phyloP scores from a whole-genome alignment of 2,329 filamentous ascomycete genomes.

The Colletotrichum sp. region DNA sequence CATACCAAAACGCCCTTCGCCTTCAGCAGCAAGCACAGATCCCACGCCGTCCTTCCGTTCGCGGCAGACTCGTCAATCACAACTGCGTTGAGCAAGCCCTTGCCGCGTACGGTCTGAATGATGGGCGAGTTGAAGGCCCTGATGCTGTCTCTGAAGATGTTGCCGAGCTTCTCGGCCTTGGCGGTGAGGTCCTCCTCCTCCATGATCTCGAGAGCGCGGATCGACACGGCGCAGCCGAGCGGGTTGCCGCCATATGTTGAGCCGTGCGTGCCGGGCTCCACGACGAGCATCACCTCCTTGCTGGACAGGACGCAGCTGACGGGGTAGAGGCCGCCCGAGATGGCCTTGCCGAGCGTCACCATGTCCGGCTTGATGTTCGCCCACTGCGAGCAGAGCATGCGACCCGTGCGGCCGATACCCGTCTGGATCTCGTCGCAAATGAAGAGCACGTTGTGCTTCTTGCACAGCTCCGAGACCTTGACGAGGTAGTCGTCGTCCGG shows the following conservation, averaged over 20 bases:
- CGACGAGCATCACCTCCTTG: conserved; percentile 91
- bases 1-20: conserved; percentile 87
- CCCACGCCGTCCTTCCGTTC: conserved; percentile 89
- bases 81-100: conserved; percentile 93
- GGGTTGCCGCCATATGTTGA: conserved; percentile 99
- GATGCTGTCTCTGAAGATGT: conserved; percentile 82
- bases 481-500: conserved; percentile 88
- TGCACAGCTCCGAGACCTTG: conserved; percentile 83
- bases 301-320: conserved; percentile 89
- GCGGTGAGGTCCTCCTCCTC: conserved; percentile 89
- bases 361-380: conserved; percentile 94
- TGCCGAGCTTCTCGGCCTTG: conserved; percentile 76
- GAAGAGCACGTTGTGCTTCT: conserved; percentile 92
- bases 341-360: conserved; percentile 94
- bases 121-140: conserved; percentile 78
- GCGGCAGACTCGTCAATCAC: conserved; percentile 92
- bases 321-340: conserved; percentile 99
- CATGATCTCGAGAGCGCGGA: conserved; percentile 91
- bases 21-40: conserved; percentile 94
- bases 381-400: conserved; percentile 95
- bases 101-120: conserved; percentile 84
- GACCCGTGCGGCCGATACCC: conserved; percentile 92
- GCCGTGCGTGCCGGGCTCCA: conserved; percentile 96
- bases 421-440: conserved; percentile 99
- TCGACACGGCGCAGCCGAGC: conserved; percentile 92